Base-by-base conservation (phyloP, 257 asterid species). In the Solanum acaule region DNA sequence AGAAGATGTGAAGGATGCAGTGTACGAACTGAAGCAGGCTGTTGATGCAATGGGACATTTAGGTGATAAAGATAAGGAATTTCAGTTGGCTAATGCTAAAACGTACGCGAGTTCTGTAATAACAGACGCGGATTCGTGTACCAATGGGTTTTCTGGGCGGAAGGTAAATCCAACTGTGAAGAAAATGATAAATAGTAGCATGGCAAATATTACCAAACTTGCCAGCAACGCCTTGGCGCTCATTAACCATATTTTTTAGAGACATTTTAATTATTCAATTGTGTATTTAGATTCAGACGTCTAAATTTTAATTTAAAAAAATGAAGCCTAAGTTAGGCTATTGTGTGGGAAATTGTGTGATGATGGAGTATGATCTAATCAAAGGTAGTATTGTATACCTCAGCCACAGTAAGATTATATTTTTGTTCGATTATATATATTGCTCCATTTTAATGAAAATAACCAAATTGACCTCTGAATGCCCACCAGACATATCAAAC, bases 61-160 rank as follows among this genome's bases (percentile, higher is more conserved):
- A 9, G 40, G 90, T 10, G 95, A 88, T 12, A 85, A 71, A 6
- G 96, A 93, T 15, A 83, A 91, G 86, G 93, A 70, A 37, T 93
- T 91, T 22, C 91, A 96, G 70, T 93, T 94, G 93, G 86, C 94
- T 31, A 95, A 91, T 42, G 97, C 97, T 2, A 95, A 93, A 89
- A 96, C 98, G 3, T 93, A 92, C 68, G 98, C 95, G 7, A 95
- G 98, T 90, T 94, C 98, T 14, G 98, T 96, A 37, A 93, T 95
- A 31, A 92, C 97, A 23, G 96, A 96, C 29, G 93, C 93, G 1
- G 98, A 95, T 25, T 93, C 98, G 3, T 94, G 98, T 86, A 68
- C 91, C 52, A 98, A 96, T 72, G 96, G 93, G 3, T 76, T 93
- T 14, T 44, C 90, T 3, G 93, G 25, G 0, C 52, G 90, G 85